Conservation (phyloP, 257 asterid species). For the Vinca minor region DNA sequence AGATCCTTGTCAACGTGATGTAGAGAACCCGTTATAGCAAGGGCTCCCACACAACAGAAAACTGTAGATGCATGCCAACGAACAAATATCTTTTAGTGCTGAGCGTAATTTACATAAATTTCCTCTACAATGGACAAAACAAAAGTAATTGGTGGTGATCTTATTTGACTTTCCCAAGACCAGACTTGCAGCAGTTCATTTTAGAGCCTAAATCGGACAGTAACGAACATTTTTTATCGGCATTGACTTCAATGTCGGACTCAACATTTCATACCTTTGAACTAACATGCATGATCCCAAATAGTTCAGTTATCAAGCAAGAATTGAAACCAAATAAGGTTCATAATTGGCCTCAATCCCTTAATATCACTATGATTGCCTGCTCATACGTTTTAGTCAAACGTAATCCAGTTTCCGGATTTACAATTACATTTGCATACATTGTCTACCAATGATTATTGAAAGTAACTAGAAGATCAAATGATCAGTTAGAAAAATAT, state of each 20-base stretch:
- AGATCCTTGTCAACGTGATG: slow-evolving; percentile 90
- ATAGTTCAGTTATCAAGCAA: background rate
- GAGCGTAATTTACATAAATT: background rate
- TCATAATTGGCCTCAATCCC: background rate
- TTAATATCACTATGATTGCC: background rate
- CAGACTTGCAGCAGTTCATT: too few relatives aligned
- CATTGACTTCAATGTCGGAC: too few relatives aligned
- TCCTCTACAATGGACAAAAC: background rate
- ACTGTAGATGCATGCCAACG: slow-evolving; percentile 36
- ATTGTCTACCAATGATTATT: background rate
- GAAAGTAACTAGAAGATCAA: background rate
- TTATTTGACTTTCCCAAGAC: too few relatives aligned
- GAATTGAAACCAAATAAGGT: background rate
- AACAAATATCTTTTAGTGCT: background rate
- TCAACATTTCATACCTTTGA: background rate
- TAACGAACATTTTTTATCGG: too few relatives aligned
- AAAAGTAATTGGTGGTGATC: too few relatives aligned
- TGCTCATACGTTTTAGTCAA: background rate
- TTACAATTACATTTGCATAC: background rate
- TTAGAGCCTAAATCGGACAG: too few relatives aligned
- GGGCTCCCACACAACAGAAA: slow-evolving; percentile 96
- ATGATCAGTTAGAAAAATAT: background rate
- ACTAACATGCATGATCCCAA: background rate
- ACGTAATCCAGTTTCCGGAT: background rate
- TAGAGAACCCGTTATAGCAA: slow-evolving; percentile 78